Conservation (phyloP, 345 rosid genomes). For the Rhizophora apiculata region DNA sequence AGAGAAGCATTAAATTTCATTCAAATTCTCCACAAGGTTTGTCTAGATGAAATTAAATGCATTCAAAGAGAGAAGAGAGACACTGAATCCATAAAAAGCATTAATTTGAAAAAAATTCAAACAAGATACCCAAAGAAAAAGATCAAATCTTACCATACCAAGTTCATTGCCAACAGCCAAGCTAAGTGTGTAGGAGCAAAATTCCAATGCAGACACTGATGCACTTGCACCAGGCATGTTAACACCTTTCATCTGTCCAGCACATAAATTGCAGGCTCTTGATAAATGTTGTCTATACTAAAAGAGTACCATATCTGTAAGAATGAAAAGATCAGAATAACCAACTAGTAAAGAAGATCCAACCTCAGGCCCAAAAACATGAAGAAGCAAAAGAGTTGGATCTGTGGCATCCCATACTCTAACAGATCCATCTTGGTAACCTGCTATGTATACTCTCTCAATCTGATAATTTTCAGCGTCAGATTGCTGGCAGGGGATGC, state of each 20-base stretch:
- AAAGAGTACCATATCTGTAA: constrained; percentile 7
- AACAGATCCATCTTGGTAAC: constrained; percentile 29
- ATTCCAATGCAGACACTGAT: constrained; percentile 24
- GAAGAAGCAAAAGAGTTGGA: constrained; percentile 23
- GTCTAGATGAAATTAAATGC: background rate
- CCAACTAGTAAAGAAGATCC: constrained; percentile 16
- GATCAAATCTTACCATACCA: constrained; percentile 35
- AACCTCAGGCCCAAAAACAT: constrained; percentile 27
- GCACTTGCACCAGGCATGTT: constrained; percentile 12
- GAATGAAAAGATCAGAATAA: constrained; percentile 15
- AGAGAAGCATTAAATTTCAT: constrained; percentile 8
- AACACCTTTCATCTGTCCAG: constrained; percentile 20
- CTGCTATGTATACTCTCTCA: constrained; percentile 30
- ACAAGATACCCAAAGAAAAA: constrained; percentile 24
- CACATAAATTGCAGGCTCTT: background rate
- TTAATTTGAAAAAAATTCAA: background rate
- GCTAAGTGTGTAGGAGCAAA: constrained; percentile 21
- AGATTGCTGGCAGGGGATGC: constrained; percentile 17
- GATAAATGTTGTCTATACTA: constrained; percentile 7
- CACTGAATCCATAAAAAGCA: constrained; percentile 16
- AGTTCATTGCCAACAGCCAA: constrained; percentile 33
- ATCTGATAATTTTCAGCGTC: constrained; percentile 24
- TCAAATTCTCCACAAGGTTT: too few species aligned
- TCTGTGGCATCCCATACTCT: constrained; percentile 30
- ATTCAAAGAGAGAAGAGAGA: constrained; percentile 26